A percentile compares a stretch with the other conserved stretches of the same genome.
Conservation (phyloP, 208 protist genomes). For the Acanthamoeba divionensis region DNA sequence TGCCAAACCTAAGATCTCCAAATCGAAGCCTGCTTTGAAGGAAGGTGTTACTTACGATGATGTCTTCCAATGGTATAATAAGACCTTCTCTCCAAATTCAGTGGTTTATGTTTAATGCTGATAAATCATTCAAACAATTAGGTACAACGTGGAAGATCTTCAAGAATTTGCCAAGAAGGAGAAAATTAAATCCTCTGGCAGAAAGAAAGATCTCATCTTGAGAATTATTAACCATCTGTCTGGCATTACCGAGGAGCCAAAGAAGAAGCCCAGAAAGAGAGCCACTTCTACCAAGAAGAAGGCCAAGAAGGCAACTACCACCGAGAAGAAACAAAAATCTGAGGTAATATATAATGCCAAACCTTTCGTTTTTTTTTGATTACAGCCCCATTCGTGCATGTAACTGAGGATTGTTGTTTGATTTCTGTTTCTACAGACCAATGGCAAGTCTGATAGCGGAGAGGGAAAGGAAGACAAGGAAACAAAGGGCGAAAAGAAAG, state of each 20-base stretch:
- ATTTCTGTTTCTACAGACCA: no score
- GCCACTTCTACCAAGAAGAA: background rate
- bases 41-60: background rate
- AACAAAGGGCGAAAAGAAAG: background rate
- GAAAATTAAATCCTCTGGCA: background rate
- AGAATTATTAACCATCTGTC: background rate
- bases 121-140: background rate
- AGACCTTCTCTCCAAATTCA: background rate
- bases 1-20: background rate
- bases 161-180: background rate
- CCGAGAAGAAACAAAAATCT: no score
- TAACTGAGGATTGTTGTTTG: no score
- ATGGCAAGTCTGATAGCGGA: no score
- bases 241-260: background rate
- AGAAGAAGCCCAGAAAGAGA: background rate
- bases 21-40: background rate
- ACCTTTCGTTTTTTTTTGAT: no score
- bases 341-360: no score
- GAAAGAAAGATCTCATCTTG: slow-evolving; percentile 8
- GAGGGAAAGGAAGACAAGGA: slow-evolving; percentile 12
- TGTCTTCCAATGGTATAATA: slow-evolving; percentile 23
- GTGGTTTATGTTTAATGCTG: background rate
- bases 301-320: background rate
- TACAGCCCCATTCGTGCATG: no score
- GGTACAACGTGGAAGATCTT: background rate